phyloP scores from a whole-genome alignment of 345 rosid genomes.

The Syzygium oleosum region DNA sequence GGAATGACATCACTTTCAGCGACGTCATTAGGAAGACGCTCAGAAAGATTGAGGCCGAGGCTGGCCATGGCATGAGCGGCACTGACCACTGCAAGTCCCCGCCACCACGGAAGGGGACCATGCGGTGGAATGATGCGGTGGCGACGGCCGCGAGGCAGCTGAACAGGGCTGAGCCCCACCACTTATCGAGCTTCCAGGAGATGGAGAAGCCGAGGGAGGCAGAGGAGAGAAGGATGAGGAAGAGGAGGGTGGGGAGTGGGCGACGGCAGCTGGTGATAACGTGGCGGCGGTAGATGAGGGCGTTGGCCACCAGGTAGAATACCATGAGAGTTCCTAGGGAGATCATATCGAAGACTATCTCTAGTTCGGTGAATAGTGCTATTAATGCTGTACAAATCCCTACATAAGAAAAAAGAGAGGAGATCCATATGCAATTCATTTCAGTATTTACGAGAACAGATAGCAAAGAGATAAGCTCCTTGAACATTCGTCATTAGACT shows the following conservation, averaged over 20 bases:
- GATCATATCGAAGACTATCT: conserved; percentile 57
- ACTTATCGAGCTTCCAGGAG: conserved; percentile 48
- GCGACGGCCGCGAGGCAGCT: conserved; percentile 20
- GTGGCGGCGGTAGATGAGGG: conserved; percentile 63
- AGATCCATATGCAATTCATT: background rate
- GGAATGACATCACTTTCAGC: conserved; percentile 44
- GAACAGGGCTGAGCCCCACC: conserved; percentile 52
- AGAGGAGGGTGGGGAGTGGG: conserved; percentile 46
- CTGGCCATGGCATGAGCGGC: conserved; percentile 95
- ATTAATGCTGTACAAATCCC: conserved; percentile 91
- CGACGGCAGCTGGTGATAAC: conserved; percentile 36
- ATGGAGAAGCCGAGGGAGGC: conserved; percentile 56
- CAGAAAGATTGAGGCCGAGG: conserved; percentile 60
- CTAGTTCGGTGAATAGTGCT: conserved; percentile 77
- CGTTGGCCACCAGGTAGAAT: conserved; percentile 85
- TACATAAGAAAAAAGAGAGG: conserved; percentile 9
- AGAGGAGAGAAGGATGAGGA: conserved; percentile 64
- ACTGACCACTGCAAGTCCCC: conserved; percentile 50
- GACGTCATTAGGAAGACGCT: conserved; percentile 71
- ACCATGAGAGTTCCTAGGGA: conserved; percentile 78
- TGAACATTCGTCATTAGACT: background rate
- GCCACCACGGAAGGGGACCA: conserved; percentile 5
- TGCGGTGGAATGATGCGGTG: conserved; percentile 43
- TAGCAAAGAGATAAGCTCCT: background rate
- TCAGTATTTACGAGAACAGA: background rate